phyloP scores from a whole-genome alignment of 192 early-diverging fungal genomes.

The Borealophlyctis nickersoniae region DNA sequence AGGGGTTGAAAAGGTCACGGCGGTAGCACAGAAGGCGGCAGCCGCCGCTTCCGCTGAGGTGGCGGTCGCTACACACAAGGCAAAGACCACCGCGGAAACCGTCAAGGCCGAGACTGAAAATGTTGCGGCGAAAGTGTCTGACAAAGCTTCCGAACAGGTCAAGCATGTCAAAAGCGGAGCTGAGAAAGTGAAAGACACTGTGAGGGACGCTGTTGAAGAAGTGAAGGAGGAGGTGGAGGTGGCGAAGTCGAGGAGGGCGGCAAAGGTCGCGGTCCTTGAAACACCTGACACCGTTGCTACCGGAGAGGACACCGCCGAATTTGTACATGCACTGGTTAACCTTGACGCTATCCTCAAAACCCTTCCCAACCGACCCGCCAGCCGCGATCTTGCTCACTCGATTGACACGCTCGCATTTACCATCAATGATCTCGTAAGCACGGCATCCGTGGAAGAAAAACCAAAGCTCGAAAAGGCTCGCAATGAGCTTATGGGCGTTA shows the following conservation, averaged over 20 bases:
- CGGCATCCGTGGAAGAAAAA: slow-evolving; percentile 1
- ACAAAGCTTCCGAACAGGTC: too few relatives aligned
- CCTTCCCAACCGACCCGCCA: neutral
- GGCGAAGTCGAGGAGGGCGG: neutral
- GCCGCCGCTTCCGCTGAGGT: too few relatives aligned
- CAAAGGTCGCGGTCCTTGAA: neutral
- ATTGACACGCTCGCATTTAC: slow-evolving; percentile 9
- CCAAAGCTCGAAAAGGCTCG: slow-evolving; percentile 16
- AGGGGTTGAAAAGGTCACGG: neutral
- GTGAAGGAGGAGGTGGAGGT: neutral
- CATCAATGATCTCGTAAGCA: slow-evolving; percentile 6
- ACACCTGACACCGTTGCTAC: neutral
- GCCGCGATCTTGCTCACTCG: slow-evolving; percentile 5
- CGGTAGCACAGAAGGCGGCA: neutral
- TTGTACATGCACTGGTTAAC: too few relatives aligned
- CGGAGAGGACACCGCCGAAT: too few relatives aligned
- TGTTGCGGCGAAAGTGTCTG: too few relatives aligned
- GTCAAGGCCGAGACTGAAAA: too few relatives aligned
- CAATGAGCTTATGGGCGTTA: slow-evolving; percentile 11
- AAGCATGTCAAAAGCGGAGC: too few relatives aligned
- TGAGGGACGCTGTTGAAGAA: neutral
- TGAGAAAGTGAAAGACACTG: neutral
- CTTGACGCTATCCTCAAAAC: slow-evolving; percentile 1
- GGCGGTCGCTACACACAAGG: too few relatives aligned
- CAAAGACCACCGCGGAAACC: too few relatives aligned